Base-by-base conservation (phyloP, 2,329 filamentous ascomycete species). In the Geosmithia putterillii region DNA sequence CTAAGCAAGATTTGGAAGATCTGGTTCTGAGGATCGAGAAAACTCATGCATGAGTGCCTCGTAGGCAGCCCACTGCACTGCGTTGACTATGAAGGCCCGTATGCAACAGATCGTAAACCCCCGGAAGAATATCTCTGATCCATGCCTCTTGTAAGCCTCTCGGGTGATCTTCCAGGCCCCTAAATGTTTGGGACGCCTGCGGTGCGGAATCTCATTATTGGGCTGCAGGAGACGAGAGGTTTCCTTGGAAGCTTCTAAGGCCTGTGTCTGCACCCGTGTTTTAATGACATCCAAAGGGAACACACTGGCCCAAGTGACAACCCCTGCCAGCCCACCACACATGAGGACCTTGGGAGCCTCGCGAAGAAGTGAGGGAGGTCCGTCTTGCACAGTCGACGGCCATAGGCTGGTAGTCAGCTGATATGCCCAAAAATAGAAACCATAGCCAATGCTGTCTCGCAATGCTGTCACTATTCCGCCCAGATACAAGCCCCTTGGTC, bases 371-470 rank as follows among this genome's bases (percentile, higher is more conserved):
- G 54, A 54, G 2, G 51, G 46, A 19, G 51, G 50, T 14, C 51
- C 43, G 10, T 46, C 46, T 15, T 45, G 36, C 8, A 46, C 46
- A 7, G 50, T 42, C 3, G 63, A 63, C 17, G 66, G 65, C 60
- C 79, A 68, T 43, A 69, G 65, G 32, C 76, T 71, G 48, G 82
- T 86, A 49, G 72, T 77, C 46, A 89, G 66, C 61, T 94, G 85
- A 56, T 95, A 96, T 1, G 83, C 83, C 84, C 85, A 94, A 60
- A 96, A 96, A 57, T 95, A 96, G 61, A 95, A 95, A 0, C 89
- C 90, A 63, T 95, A 96, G n/a, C 90, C 90, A 44, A 95, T 75
- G 45, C 83, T 82, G 62, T 96, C 90, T 41, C 90, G 73, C 36
- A 90, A 57, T 43, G 83, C 86, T 1, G 90, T 96, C 15, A 95